phyloP scores from a whole-genome alignment of 176 grass and related monocot species.

The Aegilops bicornis region DNA sequence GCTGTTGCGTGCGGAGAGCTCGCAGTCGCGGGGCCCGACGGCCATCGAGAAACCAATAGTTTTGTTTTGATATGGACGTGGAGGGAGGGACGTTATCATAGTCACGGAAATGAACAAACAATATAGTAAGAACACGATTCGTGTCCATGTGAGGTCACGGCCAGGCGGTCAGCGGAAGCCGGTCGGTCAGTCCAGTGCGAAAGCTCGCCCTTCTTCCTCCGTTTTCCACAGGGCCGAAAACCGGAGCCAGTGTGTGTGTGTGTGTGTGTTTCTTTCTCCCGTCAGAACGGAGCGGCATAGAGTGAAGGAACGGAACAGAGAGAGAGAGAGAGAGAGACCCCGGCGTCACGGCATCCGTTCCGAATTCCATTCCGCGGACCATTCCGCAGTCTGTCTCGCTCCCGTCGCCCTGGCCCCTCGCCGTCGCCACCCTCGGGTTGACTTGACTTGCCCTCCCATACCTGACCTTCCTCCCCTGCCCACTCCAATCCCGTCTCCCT shows the following conservation, averaged over 20 bases:
- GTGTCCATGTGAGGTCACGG: not conserved
- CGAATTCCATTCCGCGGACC: conserved; percentile 30
- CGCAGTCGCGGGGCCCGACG: not conserved
- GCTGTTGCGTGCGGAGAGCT: not conserved
- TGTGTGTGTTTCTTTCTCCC: not conserved
- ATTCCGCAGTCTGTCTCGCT: not conserved
- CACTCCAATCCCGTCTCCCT: conserved; percentile 7
- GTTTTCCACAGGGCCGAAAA: not conserved
- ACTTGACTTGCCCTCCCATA: conserved; percentile 36
- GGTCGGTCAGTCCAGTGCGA: not conserved
- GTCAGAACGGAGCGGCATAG: conserved; percentile 15
- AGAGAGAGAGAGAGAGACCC: conserved; percentile 16
- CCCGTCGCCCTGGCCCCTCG: not conserved
- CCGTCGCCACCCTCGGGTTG: conserved; percentile 31
- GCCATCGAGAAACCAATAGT: not conserved
- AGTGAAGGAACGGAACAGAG: not conserved
- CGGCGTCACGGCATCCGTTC: conserved; percentile 29
- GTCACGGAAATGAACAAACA: not conserved
- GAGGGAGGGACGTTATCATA: too few relatives aligned
- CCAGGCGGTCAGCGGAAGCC: not conserved
- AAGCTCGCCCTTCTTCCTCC: not conserved
- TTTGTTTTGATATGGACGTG: not conserved
- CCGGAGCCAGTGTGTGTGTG: not conserved
- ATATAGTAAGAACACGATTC: too few relatives aligned
- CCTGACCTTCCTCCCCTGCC: not conserved